Conservation (phyloP, 2,329 filamentous ascomycete genomes). For the Aspergillus candidus region DNA sequence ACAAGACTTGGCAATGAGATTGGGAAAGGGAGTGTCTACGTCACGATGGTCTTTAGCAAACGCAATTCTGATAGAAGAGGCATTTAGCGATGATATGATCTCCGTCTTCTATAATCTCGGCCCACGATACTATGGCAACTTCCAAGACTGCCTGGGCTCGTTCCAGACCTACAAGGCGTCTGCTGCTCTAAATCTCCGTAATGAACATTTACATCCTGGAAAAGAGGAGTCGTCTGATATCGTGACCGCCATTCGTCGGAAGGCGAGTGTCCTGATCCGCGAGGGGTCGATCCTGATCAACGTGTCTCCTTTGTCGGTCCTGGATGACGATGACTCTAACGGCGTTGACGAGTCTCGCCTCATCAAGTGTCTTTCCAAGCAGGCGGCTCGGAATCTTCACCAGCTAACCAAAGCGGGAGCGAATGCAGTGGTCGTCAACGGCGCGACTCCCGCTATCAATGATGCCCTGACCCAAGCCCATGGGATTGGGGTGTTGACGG, state of each 20-base stretch:
- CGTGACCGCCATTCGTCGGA: slow-evolving; percentile 75
- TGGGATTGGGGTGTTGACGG: slow-evolving; percentile 75
- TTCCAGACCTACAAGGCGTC: slow-evolving; percentile 96
- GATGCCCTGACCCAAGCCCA: slow-evolving; percentile 77
- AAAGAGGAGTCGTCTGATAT: slow-evolving; percentile 92
- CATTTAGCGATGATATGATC: slow-evolving; percentile 82
- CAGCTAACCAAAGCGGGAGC: slow-evolving; percentile 66
- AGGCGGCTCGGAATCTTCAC: slow-evolving; percentile 61
- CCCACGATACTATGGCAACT: slow-evolving; percentile 88
- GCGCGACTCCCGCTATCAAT: slow-evolving; percentile 77
- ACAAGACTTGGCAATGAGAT: slow-evolving; percentile 70
- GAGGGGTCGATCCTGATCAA: slow-evolving; percentile 79
- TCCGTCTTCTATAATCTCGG: slow-evolving; percentile 87
- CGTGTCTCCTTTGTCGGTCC: slow-evolving; percentile 70
- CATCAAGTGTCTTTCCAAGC: slow-evolving; percentile 67
- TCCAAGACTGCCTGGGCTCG: slow-evolving; percentile 90
- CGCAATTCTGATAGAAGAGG: slow-evolving; percentile 81
- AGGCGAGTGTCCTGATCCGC: slow-evolving; percentile 73
- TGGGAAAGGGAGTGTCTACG: slow-evolving; percentile 65
- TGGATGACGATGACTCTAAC: slow-evolving; percentile 74
- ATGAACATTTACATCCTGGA: slow-evolving; percentile 82
- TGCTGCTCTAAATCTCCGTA: slow-evolving; percentile 80
- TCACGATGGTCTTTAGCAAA: slow-evolving; percentile 87
- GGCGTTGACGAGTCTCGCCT: slow-evolving; percentile 66
- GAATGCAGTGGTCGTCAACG: slow-evolving; percentile 78